Percentiles rank a stretch among this genome's conserved stretches.
phyloP scores from a whole-genome alignment of 225 moss, liverwort and hornwort genomes.

The Neckera pumila region DNA sequence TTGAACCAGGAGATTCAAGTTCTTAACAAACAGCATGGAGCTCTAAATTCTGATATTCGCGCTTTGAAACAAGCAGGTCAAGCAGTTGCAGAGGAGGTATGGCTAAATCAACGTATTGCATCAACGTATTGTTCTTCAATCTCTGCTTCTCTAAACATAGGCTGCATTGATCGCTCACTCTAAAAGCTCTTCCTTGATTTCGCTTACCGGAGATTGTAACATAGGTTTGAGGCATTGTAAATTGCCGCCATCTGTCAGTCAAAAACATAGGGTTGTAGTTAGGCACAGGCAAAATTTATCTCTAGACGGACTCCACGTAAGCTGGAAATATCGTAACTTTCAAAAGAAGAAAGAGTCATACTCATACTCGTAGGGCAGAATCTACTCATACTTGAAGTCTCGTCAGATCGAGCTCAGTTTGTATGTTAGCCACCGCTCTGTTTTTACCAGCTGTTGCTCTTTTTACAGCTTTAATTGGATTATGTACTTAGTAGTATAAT shows the following conservation, averaged over 20 bases:
- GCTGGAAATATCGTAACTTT: not conserved
- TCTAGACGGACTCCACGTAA: not conserved
- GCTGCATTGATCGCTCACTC: not conserved
- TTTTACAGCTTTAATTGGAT: not conserved
- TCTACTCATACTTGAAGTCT: not conserved
- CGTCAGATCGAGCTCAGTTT: not conserved
- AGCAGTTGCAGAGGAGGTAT: constrained; percentile 53
- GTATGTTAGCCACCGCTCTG: not conserved
- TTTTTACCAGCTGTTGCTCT: not conserved
- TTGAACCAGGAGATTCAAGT: constrained; percentile 57
- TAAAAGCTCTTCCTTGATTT: not conserved
- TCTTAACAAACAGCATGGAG: constrained; percentile 68
- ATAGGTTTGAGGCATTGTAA: not conserved
- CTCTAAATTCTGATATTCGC: constrained; percentile 53
- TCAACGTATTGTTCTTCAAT: not conserved
- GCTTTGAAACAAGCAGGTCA: constrained; percentile 63
- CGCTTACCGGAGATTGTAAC: not conserved
- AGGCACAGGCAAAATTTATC: not conserved
- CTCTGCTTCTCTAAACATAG: not conserved
- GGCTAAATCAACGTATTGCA: not conserved
- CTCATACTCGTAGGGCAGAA: no score
- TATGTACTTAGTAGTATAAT: not conserved
- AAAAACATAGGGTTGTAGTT: not conserved
- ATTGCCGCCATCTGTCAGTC: not conserved
- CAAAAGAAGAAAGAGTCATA: not conserved